Evolutionary conservation across 441 rosid species (phyloP), one percentile per base, ranked within the genome.

Genomic region (Corymbia citriodora): DNA sequence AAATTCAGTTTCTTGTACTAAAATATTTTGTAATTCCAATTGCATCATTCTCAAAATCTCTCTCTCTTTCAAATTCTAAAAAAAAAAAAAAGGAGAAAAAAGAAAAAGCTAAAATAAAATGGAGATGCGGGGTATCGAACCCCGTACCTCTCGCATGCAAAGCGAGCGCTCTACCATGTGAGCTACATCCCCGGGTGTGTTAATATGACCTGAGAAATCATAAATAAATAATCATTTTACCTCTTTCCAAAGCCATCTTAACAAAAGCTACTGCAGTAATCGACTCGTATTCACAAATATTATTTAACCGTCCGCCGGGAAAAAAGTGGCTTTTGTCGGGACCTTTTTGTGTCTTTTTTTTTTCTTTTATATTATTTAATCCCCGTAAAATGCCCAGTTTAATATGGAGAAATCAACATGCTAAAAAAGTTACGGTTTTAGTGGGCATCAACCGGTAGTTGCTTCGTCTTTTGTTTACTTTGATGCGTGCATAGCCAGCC

Each of bases 121-220:
- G 89, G 89, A 88, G 89, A 48, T 88, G 89, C 82, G 29, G 89
- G 89, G 89, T 59, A 88, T 88, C 89, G 89, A 88, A 88, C 89
- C 89, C 57, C 82, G 11, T 88, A 65, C 82, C 89, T 88, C 89
- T 63, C 89, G 48, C 89, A 88, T 88, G 57, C 45, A 88, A 88
- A 48, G 89, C 89, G 57, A 88, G 89, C 57, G 57, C 89, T 88
- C 89, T 88, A 63, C 89, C 89, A 14, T 88, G 2, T 87, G 88
- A 87, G 88, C 88, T 87, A 87, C 88, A 87, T 55, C 88, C 88
- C 88, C 88, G 5, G 3, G 4, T 3, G 13, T 1, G 1, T 1
- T 3, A 25, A 1, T 0, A 2, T 2, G 0, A 5, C 68, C 0
- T 2, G 14, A 25, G 4, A 0, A 25, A 27, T 61, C 10, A 9